Evolutionary conservation across 441 rosid species (phyloP).

Genomic region (Adansonia rubrostipa): DNA sequence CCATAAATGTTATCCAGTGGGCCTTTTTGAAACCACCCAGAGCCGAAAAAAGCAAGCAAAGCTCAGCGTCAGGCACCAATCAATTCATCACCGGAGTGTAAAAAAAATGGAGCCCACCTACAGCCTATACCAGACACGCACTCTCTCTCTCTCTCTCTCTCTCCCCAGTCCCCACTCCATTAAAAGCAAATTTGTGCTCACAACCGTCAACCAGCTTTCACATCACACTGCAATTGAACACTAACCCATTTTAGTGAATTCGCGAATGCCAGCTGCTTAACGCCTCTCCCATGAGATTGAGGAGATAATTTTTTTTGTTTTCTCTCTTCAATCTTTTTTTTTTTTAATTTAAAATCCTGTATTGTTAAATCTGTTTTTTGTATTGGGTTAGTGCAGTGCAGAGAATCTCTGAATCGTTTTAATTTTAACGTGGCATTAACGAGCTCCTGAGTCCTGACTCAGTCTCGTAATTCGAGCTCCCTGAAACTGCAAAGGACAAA

Average conservation of each 20-base stretch:
- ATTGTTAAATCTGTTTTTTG: not conserved
- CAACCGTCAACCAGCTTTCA: too few relatives aligned
- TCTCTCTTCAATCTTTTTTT: not conserved
- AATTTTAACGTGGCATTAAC: constrained; percentile 22
- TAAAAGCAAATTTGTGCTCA: too few relatives aligned
- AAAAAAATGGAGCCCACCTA: not conserved
- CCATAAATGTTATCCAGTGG: not conserved
- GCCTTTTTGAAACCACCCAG: not conserved
- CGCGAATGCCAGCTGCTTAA: constrained; percentile 4
- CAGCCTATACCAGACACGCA: not conserved
- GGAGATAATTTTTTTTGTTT: not conserved
- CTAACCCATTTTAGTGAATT: constrained; percentile 4
- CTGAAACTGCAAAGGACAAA: not conserved
- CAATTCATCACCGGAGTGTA: not conserved
- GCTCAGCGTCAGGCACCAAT: not conserved
- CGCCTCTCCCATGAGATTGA: not conserved
- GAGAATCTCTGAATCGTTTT: constrained; percentile 22
- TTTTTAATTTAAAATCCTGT: not conserved
- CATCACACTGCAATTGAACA: not conserved
- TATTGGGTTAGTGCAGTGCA: constrained; percentile 18
- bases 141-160: not conserved
- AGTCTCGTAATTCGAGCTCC: constrained; percentile 16
- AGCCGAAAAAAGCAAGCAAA: not conserved
- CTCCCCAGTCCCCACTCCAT: not conserved
- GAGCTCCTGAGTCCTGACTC: not conserved